Evolutionary conservation across 345 rosid species (phyloP), one percentile per base, ranked within the genome.

Genomic region (Lepidium didymum): DNA sequence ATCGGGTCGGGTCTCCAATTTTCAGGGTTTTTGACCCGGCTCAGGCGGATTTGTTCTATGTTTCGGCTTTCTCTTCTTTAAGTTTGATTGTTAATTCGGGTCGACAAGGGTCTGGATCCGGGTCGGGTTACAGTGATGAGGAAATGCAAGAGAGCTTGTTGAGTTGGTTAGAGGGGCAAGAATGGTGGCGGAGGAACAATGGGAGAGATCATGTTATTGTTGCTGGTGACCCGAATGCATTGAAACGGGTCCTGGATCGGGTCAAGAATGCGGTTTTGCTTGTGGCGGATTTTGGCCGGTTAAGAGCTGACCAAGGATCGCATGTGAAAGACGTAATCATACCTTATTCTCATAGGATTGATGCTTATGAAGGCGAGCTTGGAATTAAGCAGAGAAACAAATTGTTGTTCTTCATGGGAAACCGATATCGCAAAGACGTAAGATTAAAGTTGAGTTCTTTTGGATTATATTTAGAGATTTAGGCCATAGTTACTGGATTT

Each of bases 181-280:
- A 74, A 76, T 81, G 86, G 62, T 92, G 98, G 95, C 77, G 55
- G 80, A 80, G 96, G 83, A 87, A 78, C 75, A 81, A 55, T 7
- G 96, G 96, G 33, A 70, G 91, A 79, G 96, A 92, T 52, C 96
- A 92, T 34, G 86, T 89, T 37, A 74, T 92, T 14, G 72, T 81
- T 2, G 95, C 95, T 0, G 96, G 91, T 36, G 95, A 89, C 62
- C 96, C 91, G n/a, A 89, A 92, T 70, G 91, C 98, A 0, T 69
- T 92, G 46, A 75, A 74, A 50, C 79, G 84, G 78, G 81, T 78
- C 5, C n/a, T 89, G 67, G 87, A 87, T 62, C 82, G 77, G 55
- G 70, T 92, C 8, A 87, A 82, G 82, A 85, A 79, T 58, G 84
- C 95, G 2, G 73, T 84, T 27, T 43, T 92, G 71, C 49, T 92